Conservation (phyloP, 2,329 filamentous ascomycete species). For the Epichloe uncinata region DNA sequence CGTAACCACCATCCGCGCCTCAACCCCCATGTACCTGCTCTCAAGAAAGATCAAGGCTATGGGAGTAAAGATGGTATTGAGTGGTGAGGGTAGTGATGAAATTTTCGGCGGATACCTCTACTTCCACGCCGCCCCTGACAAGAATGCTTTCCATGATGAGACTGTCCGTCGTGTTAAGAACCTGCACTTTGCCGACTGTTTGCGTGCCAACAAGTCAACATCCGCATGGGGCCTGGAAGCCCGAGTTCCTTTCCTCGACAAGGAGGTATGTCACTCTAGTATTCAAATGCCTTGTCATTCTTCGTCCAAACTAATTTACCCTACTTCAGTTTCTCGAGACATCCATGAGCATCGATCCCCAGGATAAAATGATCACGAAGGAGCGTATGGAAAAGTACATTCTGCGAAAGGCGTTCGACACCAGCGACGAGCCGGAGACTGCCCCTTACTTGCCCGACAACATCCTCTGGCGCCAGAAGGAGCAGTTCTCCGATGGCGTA, state of each 20-base stretch:
- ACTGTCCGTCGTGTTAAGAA: constrained; percentile 92
- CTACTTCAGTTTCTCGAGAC: constrained; percentile 64
- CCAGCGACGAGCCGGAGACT: constrained; percentile 65
- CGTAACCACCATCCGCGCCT: constrained; percentile 95
- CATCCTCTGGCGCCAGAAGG: constrained; percentile 97
- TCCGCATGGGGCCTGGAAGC: constrained; percentile 97
- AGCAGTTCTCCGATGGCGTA: constrained; percentile 97
- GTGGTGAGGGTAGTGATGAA: constrained; percentile 92
- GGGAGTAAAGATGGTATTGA: constrained; percentile 98
- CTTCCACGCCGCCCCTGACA: constrained; percentile 89
- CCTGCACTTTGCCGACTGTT: constrained; percentile 88
- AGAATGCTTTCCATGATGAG: constrained; percentile 88
- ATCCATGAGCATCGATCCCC: constrained; percentile 85
- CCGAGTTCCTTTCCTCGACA: constrained; percentile 94
- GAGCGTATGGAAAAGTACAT: constrained; percentile 95
- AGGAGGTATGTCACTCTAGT: constrained; percentile 43
- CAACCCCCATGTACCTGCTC: constrained; percentile 95
- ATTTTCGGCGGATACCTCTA: constrained; percentile 98
- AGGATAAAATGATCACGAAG: constrained; percentile 90
- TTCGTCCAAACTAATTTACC: not conserved
- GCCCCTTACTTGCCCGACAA: constrained; percentile 87
- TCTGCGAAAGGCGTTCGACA: constrained; percentile 94
- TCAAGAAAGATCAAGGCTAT: constrained; percentile 99
- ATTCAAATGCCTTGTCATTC: not conserved
- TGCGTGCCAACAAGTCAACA: constrained; percentile 98